Evolutionary conservation across 352 stramenopile species (phyloP), one percentile per base, ranked within the genome.

Genomic region (Pythium oligandrum): DNA sequence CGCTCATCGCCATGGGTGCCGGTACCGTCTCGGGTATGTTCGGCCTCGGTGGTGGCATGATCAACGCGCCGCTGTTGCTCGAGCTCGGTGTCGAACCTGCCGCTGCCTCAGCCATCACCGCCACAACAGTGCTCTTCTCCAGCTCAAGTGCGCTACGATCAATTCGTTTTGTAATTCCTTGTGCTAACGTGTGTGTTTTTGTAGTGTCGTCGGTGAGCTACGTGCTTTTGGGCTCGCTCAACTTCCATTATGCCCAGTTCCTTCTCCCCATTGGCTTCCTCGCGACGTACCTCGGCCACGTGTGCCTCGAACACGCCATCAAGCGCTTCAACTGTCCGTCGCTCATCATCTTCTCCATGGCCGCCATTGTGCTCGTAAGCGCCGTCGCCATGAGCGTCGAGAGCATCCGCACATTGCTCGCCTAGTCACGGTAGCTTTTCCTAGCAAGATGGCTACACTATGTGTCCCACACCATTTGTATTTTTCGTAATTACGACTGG

Each of bases 1-100:
- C 94, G 0, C 47, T 84, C 1, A 68, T 98, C 32, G 96, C 88
- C 51, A 79, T 95, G 51, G 68, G 93, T 6, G 93, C 93, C 30
- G 96, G 94, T 17, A 78, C 97, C 30, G 88, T 96, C 55, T 89
- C 91, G 1, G 94, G 94, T 9, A 92, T 98, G 82, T 98, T 98
- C 68, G 96, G 94, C 10, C 89, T 98, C 31, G 95, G 93, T 3
- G 96, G 95, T 45, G 96, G 94, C 17, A 98, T 98, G 54, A 88
- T 98, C 45, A 98, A 96, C 54, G 93, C 87, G 1, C 95, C 95
- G 2, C 60, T 98, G 17, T 93, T 99, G 78, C 79, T 98, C 3
- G 86, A 97, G 47, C 90, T 98, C 58, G 93, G 92, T 45, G 75
- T 98, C 10, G 69, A 91, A 8, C 76, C 84, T 6, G 65, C 73